Percentiles rank a stretch among this genome's conserved stretches.
phyloP scores from a whole-genome alignment of 2,329 filamentous ascomycete species.

The Aspergillus versicolor region DNA sequence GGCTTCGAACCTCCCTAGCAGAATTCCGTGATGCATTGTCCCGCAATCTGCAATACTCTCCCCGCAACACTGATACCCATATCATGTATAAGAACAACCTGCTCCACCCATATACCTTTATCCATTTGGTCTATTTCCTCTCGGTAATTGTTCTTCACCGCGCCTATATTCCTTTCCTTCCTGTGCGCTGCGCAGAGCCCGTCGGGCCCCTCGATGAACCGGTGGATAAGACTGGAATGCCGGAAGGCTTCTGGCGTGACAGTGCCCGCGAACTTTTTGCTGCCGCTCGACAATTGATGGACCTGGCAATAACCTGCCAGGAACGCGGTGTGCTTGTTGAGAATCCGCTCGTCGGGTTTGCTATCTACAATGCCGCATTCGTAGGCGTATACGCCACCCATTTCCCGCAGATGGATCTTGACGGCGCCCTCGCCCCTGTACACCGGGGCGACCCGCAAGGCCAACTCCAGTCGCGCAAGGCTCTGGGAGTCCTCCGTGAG shows the following conservation, averaged over 20 bases:
- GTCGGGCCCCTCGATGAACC: conserved; percentile 54
- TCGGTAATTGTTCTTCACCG: conserved; percentile 57
- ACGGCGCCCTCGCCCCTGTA: conserved; percentile 45
- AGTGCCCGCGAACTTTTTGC: conserved; percentile 52
- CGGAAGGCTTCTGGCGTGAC: conserved; percentile 54
- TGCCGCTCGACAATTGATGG: conserved; percentile 53
- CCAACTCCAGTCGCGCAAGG: conserved; percentile 35
- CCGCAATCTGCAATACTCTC: conserved; percentile 51
- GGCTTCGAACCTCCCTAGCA: conserved; percentile 46
- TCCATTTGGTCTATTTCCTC: conserved; percentile 55
- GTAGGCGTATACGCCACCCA: conserved; percentile 53
- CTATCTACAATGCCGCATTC: conserved; percentile 55
- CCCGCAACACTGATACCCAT: conserved; percentile 55
- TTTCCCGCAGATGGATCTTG: conserved; percentile 57
- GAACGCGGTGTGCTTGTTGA: conserved; percentile 53
- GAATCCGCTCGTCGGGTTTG: conserved; percentile 56
- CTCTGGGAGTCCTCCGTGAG: conserved; percentile 39
- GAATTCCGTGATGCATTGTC: conserved; percentile 54
- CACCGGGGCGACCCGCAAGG: conserved; percentile 29
- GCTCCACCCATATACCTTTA: conserved; percentile 52
- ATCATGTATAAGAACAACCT: conserved; percentile 53
- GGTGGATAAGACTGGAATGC: conserved; percentile 42
- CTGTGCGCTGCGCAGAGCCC: conserved; percentile 50
- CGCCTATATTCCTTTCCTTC: conserved; percentile 56
- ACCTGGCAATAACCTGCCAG: conserved; percentile 53